Base-by-base conservation (phyloP, 2,329 filamentous ascomycete genomes). In the Diaporthe sp. region DNA sequence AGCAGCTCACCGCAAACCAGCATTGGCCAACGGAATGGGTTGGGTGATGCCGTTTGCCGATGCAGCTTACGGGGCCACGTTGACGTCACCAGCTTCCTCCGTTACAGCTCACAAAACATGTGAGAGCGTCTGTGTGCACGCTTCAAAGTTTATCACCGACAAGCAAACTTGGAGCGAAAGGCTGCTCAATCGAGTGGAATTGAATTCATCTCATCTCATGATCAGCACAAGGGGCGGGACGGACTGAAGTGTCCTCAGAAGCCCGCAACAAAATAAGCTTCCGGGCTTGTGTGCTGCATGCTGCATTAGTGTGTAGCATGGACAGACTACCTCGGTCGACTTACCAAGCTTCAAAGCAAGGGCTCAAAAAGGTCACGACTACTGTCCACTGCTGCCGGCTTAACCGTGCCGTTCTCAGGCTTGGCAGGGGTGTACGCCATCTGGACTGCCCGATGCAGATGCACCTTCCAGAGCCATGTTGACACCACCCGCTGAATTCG, bases 381-480 rank as follows among this genome's bases (percentile, higher is more conserved):
- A 19, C n/a, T 10, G 6, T 62, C 13, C 8, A 44, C 39, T 62
- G 25, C 39, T 46, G 51, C 34, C 25, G n/a, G 10, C 5, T 3
- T 22, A n/a, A 9, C 44, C 6, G 22, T 51, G 25, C 44, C 62
- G 62, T 68, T 53, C 51, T 17, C 44, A 28, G 31, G 46, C 65
- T 42, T 68, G 65, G 65, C 65, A 68, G 65, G 65, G 65, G 65
- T 67, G 19, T 31, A 1, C 1, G 31, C 31, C 31, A 31, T 31
- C 46, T 68, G 65, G 3, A 19, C 62, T 46, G 44, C 37, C 31
- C 62, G 17, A 44, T 68, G 62, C 62, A 68, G 46, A 44, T 28
- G 17, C 34, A 44, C 28, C n/a, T 46, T 49, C 89, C 42, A 90
- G 85, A 42, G 34, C 34, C 8, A 37, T 10, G 34, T 37, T 10